Conservation (phyloP, 495 filamentous ascomycete genomes). For the Penicillium alfredii region DNA sequence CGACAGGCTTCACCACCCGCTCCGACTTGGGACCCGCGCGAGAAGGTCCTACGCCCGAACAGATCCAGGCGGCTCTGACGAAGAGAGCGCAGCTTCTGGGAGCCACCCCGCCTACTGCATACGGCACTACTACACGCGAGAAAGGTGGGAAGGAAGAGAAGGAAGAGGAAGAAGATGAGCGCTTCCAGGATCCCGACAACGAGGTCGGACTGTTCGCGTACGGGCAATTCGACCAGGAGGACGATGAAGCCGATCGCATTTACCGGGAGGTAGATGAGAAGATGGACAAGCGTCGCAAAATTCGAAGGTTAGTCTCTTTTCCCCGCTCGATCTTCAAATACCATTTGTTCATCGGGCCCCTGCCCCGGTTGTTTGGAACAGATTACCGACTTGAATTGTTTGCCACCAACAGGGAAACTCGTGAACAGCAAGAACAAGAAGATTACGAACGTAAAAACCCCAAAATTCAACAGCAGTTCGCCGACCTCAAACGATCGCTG, state of each 20-base stretch:
- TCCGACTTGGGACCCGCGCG: conserved; percentile 94
- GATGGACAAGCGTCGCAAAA: conserved; percentile 83
- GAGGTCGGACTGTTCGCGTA: conserved; percentile 93
- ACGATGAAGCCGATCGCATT: conserved; percentile 94
- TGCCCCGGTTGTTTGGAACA: conserved; percentile 60
- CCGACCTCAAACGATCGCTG: conserved; percentile 86
- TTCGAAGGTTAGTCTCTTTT: conserved; percentile 73
- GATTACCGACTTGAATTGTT: conserved; percentile 74
- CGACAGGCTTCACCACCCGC: conserved; percentile 95
- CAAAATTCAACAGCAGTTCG: conserved; percentile 98
- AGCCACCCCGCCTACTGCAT: conserved; percentile 69
- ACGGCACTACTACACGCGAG: conserved; percentile 64
- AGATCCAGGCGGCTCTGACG: conserved; percentile 94
- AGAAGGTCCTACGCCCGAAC: conserved; percentile 94
- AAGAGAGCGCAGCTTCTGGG: conserved; percentile 85
- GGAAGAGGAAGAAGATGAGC: conserved; percentile 73
- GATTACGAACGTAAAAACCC: conserved; percentile 96
- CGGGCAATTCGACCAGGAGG: conserved; percentile 89
- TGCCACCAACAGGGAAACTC: conserved; percentile 80
- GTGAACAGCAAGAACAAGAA: conserved; percentile 82
- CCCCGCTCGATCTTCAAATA: conserved; percentile 26
- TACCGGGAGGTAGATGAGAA: conserved; percentile 93
- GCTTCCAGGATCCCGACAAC: conserved; percentile 94
- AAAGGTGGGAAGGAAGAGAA: conserved; percentile 55
- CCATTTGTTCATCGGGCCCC: conserved; percentile 65